These are phyloP conservation scores for Diversispora epigaea DNA, from an alignment of 192 early-diverging fungal species.

Conservation along the genomic window DNA sequence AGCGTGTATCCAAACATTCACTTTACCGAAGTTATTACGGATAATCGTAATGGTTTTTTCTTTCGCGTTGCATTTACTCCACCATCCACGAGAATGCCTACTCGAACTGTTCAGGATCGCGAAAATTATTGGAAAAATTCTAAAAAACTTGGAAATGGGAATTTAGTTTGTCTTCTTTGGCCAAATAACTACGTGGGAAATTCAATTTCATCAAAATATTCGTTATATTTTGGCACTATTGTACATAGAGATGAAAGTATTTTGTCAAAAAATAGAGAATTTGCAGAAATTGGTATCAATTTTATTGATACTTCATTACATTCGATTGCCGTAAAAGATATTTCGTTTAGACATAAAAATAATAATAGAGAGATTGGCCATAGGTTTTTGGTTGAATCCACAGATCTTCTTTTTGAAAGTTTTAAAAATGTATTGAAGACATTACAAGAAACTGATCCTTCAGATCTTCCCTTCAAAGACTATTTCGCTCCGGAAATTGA, in stretches of 20 bases:
- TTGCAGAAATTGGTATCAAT: conserved; percentile 34
- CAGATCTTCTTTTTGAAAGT: conserved; percentile 39
- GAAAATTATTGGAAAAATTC: conserved; percentile 47
- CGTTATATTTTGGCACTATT: conserved; percentile 40
- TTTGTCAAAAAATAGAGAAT: conserved; percentile 29
- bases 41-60: conserved; percentile 30
- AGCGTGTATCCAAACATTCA: conserved; percentile 42
- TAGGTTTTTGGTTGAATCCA: conserved; percentile 43
- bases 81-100: neutral
- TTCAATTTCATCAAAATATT: neutral
- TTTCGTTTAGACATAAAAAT: neutral
- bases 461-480: conserved; percentile 40
- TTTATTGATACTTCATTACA: conserved; percentile 37
- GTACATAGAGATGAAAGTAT: conserved; percentile 32
- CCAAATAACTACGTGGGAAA: conserved; percentile 1
- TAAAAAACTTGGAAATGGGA: conserved; percentile 46
- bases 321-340: conserved; percentile 30
- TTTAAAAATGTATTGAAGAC: conserved; percentile 42
- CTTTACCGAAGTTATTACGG: conserved; percentile 36
- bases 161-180: conserved; percentile 45
- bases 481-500: conserved; percentile 37
- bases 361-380: neutral
- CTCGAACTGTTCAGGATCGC: conserved; percentile 24
- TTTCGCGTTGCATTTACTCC: conserved; percentile 36
- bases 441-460: conserved; percentile 35